Percentiles rank a stretch among this genome's conserved stretches.
phyloP scores from a whole-genome alignment of 2,329 filamentous ascomycete species.

The Ophiostoma piceae region DNA sequence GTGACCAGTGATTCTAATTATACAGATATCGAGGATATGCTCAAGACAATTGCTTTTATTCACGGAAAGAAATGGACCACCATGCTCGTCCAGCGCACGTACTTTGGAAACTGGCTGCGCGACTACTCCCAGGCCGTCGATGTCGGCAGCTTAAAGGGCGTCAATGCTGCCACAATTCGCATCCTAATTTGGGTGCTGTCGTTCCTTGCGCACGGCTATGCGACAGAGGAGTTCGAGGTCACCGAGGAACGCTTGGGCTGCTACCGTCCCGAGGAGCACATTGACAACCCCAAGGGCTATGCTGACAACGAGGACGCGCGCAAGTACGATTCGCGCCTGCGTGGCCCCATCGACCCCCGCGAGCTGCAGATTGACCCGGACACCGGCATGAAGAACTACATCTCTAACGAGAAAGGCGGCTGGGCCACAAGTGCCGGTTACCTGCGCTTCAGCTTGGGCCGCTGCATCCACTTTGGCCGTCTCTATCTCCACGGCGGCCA shows the following conservation, averaged over 20 bases:
- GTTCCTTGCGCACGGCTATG: slow-evolving; percentile 77
- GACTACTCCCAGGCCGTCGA: slow-evolving; percentile 83
- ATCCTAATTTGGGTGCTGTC: slow-evolving; percentile 75
- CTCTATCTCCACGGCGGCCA: slow-evolving; percentile 63
- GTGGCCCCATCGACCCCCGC: slow-evolving; percentile 66
- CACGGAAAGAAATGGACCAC: slow-evolving; percentile 80
- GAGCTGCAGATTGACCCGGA: slow-evolving; percentile 68
- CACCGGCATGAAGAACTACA: slow-evolving; percentile 99
- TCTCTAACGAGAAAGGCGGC: slow-evolving; percentile 78
- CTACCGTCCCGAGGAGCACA: slow-evolving; percentile 70
- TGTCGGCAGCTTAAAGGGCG: slow-evolving; percentile 71
- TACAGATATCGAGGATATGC: slow-evolving; percentile 71
- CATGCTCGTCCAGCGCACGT: slow-evolving; percentile 70
- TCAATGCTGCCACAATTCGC: slow-evolving; percentile 72
- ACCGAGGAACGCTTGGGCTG: slow-evolving; percentile 73
- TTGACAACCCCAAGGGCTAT: slow-evolving; percentile 78
- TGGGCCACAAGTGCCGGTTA: slow-evolving; percentile 91
- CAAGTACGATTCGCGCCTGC: slow-evolving; percentile 72
- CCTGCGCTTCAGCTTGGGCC: slow-evolving; percentile 66
- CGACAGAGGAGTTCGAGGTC: slow-evolving; percentile 80
- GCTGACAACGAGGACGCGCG: slow-evolving; percentile 82
- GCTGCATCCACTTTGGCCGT: slow-evolving; percentile 72
- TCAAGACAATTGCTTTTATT: slow-evolving; percentile 70
- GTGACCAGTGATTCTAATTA: not conserved
- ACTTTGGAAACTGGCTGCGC: slow-evolving; percentile 82